Evolutionary conservation across 257 asterid species (phyloP), one percentile per base, ranked within the genome.

Genomic region (Penstemon newberryi): DNA sequence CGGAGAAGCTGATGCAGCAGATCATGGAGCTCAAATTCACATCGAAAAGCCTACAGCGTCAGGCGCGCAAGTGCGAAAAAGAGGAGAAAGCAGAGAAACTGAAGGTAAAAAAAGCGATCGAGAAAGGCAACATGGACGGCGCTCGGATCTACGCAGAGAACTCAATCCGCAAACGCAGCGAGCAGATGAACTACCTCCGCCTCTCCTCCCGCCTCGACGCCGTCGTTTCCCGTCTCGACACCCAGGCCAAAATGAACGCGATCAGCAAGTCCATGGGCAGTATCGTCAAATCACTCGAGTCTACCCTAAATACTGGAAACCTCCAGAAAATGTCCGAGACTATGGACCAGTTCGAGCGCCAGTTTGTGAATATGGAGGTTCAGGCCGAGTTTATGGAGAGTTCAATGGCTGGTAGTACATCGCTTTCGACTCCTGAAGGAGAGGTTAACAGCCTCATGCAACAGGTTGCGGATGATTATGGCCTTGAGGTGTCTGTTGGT

Each of bases 311-410:
- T 45, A 86, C 99, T 19, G 97, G 97, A 1, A 94, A 94, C 74
- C 73, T 94, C 50, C 97, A 94, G 90, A 91, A 89, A 87, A 91
- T 91, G 97, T 89, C 96, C 13, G 97, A 90, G 83, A 90, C 97
- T 6, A 93, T 93, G 99, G 99, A 93, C 68, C 80, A 79, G 38
- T 93, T 93, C 52, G 99, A 93, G 90, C 78, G 67, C 73, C 99
- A 93, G 75, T 93, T 93, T 60, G 97, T 93, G 59, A 90, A 93
- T 71, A 93, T 93, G 99, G 99, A 93, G 73, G 97, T 93, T 3
- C 99, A 93, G 82, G 96, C 99, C 2, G 99, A 89, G 85, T 93
- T 93, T 46, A 93, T 90, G 99, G 99, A 94, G 90, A 90, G 86
- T 41, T 90, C 97, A 18, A 94, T 94, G 99, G 96, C 99, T 3